These are phyloP conservation scores for Penicillium herquei DNA, from an alignment of 495 filamentous ascomycete genomes.

Conservation along the genomic window DNA sequence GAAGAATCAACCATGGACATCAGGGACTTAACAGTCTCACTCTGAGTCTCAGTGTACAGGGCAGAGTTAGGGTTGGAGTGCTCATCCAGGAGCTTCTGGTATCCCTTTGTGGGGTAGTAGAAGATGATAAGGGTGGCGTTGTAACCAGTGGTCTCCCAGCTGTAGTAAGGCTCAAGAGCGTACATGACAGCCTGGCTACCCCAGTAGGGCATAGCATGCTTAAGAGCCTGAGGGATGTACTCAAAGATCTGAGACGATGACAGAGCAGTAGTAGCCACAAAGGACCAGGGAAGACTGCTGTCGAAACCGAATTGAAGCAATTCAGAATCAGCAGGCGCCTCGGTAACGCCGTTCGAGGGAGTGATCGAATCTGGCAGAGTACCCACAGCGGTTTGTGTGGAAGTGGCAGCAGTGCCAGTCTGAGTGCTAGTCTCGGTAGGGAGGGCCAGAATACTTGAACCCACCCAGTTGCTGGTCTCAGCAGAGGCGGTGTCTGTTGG, in stretches of 20 bases:
- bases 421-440: constrained; percentile 26
- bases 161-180: constrained; percentile 77
- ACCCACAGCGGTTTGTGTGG: constrained; percentile 42
- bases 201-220: constrained; percentile 58
- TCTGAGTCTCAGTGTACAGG: constrained; percentile 65
- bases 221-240: constrained; percentile 71
- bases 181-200: constrained; percentile 59
- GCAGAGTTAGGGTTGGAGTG: constrained; percentile 65
- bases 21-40: constrained; percentile 58
- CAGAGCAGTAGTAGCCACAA: constrained; percentile 66
- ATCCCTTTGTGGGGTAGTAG: constrained; percentile 66
- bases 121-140: constrained; percentile 78
- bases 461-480: constrained; percentile 22
- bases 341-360: constrained; percentile 54
- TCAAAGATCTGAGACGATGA: constrained; percentile 86
- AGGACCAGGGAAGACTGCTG: constrained; percentile 74
- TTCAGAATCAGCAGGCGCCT: constrained; percentile 58
- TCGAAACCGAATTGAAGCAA: constrained; percentile 85
- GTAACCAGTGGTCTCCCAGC: constrained; percentile 64
- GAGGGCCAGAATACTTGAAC: constrained; percentile 26
- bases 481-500: not conserved
- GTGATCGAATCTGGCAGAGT: constrained; percentile 72
- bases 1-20: constrained; percentile 80
- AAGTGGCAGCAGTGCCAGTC: constrained; percentile 35
- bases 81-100: constrained; percentile 60